A percentile compares a stretch with the other conserved stretches of the same genome.
Conservation (phyloP, 2,329 filamentous ascomycete species). For the Colletotrichum simmondsii region DNA sequence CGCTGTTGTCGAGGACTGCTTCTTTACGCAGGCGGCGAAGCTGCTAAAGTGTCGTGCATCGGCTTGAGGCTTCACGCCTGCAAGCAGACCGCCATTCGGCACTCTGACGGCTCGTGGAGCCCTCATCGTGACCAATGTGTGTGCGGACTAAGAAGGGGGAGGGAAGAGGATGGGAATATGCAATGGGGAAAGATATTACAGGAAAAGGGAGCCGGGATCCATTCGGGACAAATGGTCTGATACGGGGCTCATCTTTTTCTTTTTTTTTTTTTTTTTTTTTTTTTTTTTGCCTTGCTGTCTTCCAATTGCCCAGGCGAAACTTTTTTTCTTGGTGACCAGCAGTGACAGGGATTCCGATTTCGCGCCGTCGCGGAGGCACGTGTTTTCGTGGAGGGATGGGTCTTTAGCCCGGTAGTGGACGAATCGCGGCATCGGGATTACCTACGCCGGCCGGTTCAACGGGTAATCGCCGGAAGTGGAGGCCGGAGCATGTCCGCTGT, state of each 20-base stretch:
- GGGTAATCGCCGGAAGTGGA: background rate
- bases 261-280: conserved; percentile 27
- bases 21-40: conserved; percentile 39
- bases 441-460: conserved; percentile 14
- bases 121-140: conserved; percentile 47
- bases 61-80: conserved; percentile 41
- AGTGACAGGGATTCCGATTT: conserved; percentile 25
- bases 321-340: conserved; percentile 31
- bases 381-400: conserved; percentile 32
- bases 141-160: background rate
- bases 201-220: conserved; percentile 26
- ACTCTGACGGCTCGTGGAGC: conserved; percentile 51
- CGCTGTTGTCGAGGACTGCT: background rate
- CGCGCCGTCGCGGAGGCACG: conserved; percentile 34
- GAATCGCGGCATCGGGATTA: conserved; percentile 20
- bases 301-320: conserved; percentile 38
- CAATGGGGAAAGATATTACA: conserved; percentile 21
- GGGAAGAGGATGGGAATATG: background rate
- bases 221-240: conserved; percentile 32
- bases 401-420: background rate
- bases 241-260: conserved; percentile 34
- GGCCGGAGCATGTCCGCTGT: background rate
- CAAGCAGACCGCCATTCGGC: conserved; percentile 52
- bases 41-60: conserved; percentile 43
- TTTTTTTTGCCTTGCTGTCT: conserved; percentile 22